Evolutionary conservation across 1,284 basidiomycete species (phyloP).

Genomic region (Rhodotorula sp.): DNA sequence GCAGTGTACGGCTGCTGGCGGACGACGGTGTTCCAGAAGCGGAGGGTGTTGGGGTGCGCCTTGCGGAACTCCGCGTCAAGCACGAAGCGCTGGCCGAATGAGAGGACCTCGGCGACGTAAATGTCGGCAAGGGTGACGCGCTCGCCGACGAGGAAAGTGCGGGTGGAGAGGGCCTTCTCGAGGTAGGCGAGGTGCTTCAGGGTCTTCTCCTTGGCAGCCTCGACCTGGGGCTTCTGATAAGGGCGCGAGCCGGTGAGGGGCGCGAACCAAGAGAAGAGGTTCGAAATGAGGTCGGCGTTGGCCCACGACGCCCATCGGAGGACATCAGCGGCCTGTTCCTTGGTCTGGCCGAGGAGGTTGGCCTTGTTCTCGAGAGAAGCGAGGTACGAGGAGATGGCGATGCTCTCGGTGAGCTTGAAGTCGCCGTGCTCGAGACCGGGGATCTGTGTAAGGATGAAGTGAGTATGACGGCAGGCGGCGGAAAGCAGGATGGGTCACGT

Average conservation of each 20-base stretch:
- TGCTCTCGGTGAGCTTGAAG: slow-evolving; percentile 72
- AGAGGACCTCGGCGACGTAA: slow-evolving; percentile 40
- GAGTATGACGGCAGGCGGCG: neutral
- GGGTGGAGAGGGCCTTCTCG: slow-evolving; percentile 68
- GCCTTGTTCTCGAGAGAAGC: slow-evolving; percentile 46
- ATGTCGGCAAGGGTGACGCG: slow-evolving; percentile 93
- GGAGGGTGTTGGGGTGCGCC: slow-evolving; percentile 72
- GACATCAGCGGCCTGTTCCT: slow-evolving; percentile 37
- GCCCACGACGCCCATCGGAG: slow-evolving; percentile 39
- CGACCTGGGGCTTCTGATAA: slow-evolving; percentile 57
- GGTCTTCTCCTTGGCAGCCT: slow-evolving; percentile 53
- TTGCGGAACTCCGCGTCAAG: slow-evolving; percentile 65
- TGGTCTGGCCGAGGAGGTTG: slow-evolving; percentile 36
- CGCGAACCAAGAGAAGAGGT: slow-evolving; percentile 65
- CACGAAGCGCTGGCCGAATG: slow-evolving; percentile 38
- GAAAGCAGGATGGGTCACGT: neutral
- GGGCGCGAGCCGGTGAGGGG: slow-evolving; percentile 58
- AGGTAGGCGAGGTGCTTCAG: slow-evolving; percentile 57
- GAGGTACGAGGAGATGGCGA: slow-evolving; percentile 66
- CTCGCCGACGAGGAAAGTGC: slow-evolving; percentile 89
- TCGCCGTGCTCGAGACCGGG: slow-evolving; percentile 78
- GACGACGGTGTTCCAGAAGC: slow-evolving; percentile 63
- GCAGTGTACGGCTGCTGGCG: slow-evolving; percentile 68
- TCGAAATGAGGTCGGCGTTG: slow-evolving; percentile 57
- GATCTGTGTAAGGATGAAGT: slow-evolving; percentile 66